Evolutionary conservation across 768 basidiomycete species (phyloP), one percentile per base, ranked within the genome.

Genomic region (Phanerodontia chrysosporium): DNA sequence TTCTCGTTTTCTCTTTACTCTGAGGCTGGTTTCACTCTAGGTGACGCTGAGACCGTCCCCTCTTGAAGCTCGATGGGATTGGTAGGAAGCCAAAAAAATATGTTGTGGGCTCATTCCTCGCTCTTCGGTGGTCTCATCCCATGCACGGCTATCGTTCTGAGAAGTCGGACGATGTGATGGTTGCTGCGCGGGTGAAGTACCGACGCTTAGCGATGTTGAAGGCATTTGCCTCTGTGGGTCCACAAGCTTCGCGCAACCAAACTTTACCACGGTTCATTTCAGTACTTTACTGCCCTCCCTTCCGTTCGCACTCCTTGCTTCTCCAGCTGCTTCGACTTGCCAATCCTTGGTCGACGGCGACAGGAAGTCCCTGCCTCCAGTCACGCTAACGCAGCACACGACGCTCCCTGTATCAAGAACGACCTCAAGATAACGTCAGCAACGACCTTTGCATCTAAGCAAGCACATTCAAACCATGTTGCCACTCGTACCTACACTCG

Each of bases 401-500:
- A 67, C 69, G 55, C 62, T 70, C 69, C 56, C 65, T 70, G 52
- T 49, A 53, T 52, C 54, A 48, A 58, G 56, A 46, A 54, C 64
- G 60, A 56, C 57, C 46, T 53, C 63, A 29, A 51, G 21, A 25
- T 65, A 63, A 67, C 57, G 60, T 58, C 65, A 62, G 58, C 66
- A 62, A 64, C 62, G 58, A 63, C 61, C 65, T 54, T n/a, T 45
- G n/a, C n/a, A n/a, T n/a, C n/a, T n/a, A n/a, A n/a, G n/a, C n/a
- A n/a, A n/a, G n/a, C 52, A 49, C 29, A 62, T 58, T 45, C 63
- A 69, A 64, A 42, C 14, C 29, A 89, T 89, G 86, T 77, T 89
- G 66, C 83, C 87, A 55, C 81, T 90, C 70, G 72, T 85, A 71
- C 83, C 83, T 44, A 78, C 86, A 55, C 75, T 91, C 66, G 79